phyloP scores from a whole-genome alignment of 768 basidiomycete genomes.

The Suillus subluteus region DNA sequence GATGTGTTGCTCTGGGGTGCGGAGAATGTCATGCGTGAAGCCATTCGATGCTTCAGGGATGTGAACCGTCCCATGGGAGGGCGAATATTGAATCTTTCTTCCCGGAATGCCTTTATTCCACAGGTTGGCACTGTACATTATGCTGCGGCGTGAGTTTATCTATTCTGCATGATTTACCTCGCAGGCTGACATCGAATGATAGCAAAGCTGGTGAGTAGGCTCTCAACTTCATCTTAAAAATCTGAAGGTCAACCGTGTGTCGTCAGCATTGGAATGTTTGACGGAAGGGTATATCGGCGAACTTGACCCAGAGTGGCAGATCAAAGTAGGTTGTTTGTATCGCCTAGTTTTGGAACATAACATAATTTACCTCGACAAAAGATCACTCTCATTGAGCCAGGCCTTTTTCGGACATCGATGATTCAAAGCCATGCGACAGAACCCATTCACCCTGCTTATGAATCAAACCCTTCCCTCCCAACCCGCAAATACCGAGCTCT shows the following conservation, averaged over 20 bases:
- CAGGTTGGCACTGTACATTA: slow-evolving; percentile 26
- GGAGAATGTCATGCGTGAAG: slow-evolving; percentile 33
- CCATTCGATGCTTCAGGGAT: slow-evolving; percentile 40
- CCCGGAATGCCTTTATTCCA: slow-evolving; percentile 30
- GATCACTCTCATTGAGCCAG: slow-evolving; percentile 29
- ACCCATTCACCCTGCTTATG: slow-evolving; percentile 23
- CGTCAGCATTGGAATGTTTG: slow-evolving; percentile 36
- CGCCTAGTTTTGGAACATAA: background rate
- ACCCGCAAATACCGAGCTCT: slow-evolving; percentile 27
- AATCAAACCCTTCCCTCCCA: slow-evolving; percentile 27
- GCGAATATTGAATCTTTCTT: slow-evolving; percentile 37
- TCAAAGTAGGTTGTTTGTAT: slow-evolving; percentile 30
- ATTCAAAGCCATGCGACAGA: slow-evolving; percentile 17
- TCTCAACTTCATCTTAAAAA: background rate
- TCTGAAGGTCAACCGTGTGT: background rate
- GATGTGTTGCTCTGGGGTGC: slow-evolving; percentile 42
- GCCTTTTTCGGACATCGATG: slow-evolving; percentile 27
- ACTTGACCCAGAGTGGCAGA: slow-evolving; percentile 40
- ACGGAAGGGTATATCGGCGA: slow-evolving; percentile 35
- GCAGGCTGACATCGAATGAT: slow-evolving; percentile 15
- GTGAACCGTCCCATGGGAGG: slow-evolving; percentile 39
- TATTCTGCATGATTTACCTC: background rate
- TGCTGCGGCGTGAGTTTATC: slow-evolving; percentile 29
- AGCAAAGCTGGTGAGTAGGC: slow-evolving; percentile 25
- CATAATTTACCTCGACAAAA: slow-evolving; percentile 11